These are phyloP conservation scores for Crucibulum laeve DNA, from an alignment of 768 basidiomycete species.

Conservation along the genomic window DNA sequence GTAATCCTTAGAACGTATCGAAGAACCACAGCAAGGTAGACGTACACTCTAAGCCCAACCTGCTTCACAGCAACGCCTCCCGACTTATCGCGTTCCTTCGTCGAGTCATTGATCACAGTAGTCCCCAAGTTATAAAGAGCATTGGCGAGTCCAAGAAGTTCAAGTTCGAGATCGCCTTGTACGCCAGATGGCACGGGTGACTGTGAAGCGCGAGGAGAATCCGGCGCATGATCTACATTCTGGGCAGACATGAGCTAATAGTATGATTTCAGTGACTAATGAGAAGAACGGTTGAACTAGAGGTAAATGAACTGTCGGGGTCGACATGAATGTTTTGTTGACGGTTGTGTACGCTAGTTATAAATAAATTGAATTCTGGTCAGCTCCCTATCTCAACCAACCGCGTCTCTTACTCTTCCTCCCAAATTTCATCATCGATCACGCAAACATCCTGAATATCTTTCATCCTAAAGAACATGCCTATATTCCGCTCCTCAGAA, in stretches of 20 bases:
- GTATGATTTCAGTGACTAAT: not conserved
- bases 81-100: conserved; percentile 72
- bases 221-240: conserved; percentile 34
- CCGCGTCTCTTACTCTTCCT: too few relatives aligned
- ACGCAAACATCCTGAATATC: not conserved
- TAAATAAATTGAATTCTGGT: too few relatives aligned
- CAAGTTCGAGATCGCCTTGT: conserved; percentile 74
- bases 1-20: conserved; percentile 5
- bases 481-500: too few relatives aligned
- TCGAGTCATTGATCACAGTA: conserved; percentile 78
- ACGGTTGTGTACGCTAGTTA: not conserved
- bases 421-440: too few relatives aligned
- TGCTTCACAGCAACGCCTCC: conserved; percentile 71
- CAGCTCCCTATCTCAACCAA: too few relatives aligned
- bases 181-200: conserved; percentile 64
- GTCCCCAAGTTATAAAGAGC: conserved; percentile 79
- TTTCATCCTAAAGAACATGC: not conserved
- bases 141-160: conserved; percentile 72
- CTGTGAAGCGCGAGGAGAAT: conserved; percentile 71
- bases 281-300: too few relatives aligned
- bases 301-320: too few relatives aligned
- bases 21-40: conserved; percentile 4
- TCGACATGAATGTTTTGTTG: not conserved
- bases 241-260: not conserved
- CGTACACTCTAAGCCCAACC: conserved; percentile 74